These are phyloP conservation scores for Trichomonas vaginalis DNA, from an alignment of 208 protist species.

Conservation along the genomic window DNA sequence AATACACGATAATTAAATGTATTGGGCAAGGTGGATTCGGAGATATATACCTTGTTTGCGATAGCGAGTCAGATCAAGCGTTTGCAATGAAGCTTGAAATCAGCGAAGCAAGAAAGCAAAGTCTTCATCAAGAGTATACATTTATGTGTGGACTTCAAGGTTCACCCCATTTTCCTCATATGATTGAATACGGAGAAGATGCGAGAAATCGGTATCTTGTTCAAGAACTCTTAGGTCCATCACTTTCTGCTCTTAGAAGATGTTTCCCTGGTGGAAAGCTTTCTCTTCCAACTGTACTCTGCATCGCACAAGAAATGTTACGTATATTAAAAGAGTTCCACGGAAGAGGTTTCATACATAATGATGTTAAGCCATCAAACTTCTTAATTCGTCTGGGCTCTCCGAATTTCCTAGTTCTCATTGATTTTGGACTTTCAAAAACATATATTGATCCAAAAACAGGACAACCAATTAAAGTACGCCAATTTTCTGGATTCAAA, in stretches of 20 bases:
- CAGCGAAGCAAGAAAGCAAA: background rate
- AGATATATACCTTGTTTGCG: background rate
- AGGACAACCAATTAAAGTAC: background rate
- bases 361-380: background rate
- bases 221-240: background rate
- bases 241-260: background rate
- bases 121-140: background rate
- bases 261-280: background rate
- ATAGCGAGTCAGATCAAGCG: background rate
- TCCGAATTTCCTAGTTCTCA: background rate
- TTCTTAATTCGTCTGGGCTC: background rate
- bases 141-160: background rate
- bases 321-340: background rate
- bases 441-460: background rate
- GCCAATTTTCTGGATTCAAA: background rate
- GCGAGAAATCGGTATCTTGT: background rate
- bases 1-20: background rate
- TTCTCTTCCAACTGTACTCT: too few species aligned
- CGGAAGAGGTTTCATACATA: background rate
- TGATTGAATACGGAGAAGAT: background rate
- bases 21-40: background rate
- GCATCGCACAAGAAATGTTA: background rate
- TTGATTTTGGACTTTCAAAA: slow-evolving; percentile 11
- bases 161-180: background rate
- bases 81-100: background rate